phyloP scores from a whole-genome alignment of 345 rosid genomes.

The Zanthoxylum bungeanum region DNA sequence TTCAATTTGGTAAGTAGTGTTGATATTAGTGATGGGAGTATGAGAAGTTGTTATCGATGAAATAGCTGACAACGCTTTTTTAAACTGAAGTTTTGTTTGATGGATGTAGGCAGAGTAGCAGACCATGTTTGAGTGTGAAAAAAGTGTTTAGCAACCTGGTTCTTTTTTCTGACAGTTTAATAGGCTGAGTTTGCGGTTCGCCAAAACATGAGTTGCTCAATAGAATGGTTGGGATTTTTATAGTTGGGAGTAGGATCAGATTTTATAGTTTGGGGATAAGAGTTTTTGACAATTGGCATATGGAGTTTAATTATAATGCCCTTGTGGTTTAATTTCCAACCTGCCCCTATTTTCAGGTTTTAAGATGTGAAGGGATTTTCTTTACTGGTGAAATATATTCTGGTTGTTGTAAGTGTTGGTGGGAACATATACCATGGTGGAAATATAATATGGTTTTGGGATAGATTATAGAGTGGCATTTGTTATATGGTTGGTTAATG shows the following conservation, averaged over 20 bases:
- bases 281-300: neutral
- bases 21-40: neutral
- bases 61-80: neutral
- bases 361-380: neutral
- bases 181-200: too few species aligned
- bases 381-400: neutral
- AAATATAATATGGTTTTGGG: neutral
- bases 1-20: neutral
- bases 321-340: too few species aligned
- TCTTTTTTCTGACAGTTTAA: too few species aligned
- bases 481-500: neutral
- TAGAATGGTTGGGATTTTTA: too few species aligned
- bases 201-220: too few species aligned
- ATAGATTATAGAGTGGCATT: neutral
- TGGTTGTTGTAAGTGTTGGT: too few species aligned
- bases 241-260: neutral
- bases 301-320: too few species aligned
- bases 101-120: neutral
- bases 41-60: neutral
- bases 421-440: neutral
- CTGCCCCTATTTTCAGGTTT: too few species aligned
- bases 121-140: too few species aligned
- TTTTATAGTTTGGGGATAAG: neutral
- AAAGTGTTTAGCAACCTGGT: too few species aligned
- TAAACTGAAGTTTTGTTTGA: neutral